Conservation (phyloP, 2,329 filamentous ascomycete genomes). For the Fusarium incarnatum region DNA sequence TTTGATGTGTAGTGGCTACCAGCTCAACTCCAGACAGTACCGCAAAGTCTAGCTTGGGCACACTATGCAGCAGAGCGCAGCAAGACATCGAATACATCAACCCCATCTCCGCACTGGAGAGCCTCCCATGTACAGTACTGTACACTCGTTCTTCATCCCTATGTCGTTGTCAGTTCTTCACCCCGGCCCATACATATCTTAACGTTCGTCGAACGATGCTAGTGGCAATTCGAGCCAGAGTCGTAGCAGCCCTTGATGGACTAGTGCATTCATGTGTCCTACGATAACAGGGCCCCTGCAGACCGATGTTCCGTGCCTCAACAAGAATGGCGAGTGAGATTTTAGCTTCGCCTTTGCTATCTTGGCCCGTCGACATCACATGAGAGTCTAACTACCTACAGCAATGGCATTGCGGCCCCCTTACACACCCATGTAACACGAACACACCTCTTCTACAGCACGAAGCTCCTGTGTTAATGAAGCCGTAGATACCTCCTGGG, state of each 20-base stretch:
- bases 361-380: not conserved
- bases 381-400: too few species aligned
- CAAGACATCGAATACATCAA: not conserved
- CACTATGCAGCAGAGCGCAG: not conserved
- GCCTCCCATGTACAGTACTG: too few species aligned
- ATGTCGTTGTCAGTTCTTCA: not conserved
- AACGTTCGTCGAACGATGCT: not conserved
- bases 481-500: not conserved
- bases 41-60: not conserved
- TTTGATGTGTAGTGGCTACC: too few species aligned
- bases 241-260: not conserved
- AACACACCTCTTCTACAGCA: too few species aligned
- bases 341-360: not conserved
- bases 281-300: not conserved
- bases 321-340: not conserved
- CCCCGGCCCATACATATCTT: not conserved
- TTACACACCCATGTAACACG: too few species aligned
- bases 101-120: not conserved
- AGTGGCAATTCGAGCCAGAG: not conserved
- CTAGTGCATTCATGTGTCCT: not conserved
- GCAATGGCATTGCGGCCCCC: not conserved
- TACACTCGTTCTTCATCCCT: not conserved
- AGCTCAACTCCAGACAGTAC: not conserved
- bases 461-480: too few species aligned
- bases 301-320: not conserved